These are phyloP conservation scores for Cystodermella granulosa DNA, from an alignment of 1,284 basidiomycete species.

Conservation along the genomic window DNA sequence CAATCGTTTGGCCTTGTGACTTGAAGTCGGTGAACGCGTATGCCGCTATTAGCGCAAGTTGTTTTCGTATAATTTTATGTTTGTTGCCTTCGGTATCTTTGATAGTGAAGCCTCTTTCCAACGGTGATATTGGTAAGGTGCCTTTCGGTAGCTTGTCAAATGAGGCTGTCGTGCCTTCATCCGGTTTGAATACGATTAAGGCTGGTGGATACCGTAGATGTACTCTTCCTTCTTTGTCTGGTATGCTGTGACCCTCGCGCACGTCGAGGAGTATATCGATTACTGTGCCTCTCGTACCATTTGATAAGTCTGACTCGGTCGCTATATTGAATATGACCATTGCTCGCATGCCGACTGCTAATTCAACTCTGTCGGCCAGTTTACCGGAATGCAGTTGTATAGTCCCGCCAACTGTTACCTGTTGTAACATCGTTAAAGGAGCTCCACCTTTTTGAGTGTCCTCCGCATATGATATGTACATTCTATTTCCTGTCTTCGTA, in stretches of 20 bases:
- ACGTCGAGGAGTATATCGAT: constrained; percentile 20
- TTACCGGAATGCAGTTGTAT: constrained; percentile 12
- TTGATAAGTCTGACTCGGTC: constrained; percentile 24
- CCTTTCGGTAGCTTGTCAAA: neutral
- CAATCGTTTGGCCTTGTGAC: neutral
- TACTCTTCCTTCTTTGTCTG: neutral
- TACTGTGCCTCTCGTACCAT: constrained; percentile 22
- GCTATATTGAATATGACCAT: constrained; percentile 23
- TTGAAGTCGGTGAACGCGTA: neutral
- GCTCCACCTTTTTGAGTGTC: too few relatives aligned
- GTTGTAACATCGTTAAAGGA: too few relatives aligned
- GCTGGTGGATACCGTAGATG: constrained; percentile 14
- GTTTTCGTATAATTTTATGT: neutral
- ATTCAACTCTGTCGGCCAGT: constrained; percentile 10
- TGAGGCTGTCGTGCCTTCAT: neutral
- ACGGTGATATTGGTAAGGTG: neutral
- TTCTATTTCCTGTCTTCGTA: constrained; percentile 3
- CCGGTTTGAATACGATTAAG: constrained; percentile 14
- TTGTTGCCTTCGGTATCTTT: neutral
- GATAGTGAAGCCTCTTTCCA: neutral
- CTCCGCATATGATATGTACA: constrained; percentile 21
- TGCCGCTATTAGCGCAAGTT: neutral
- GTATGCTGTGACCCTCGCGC: constrained; percentile 6
- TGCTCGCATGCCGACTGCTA: constrained; percentile 21
- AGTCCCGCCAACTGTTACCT: constrained; percentile 6